phyloP scores from a whole-genome alignment of 352 stramenopile species.

The Phytopythium litorale region DNA sequence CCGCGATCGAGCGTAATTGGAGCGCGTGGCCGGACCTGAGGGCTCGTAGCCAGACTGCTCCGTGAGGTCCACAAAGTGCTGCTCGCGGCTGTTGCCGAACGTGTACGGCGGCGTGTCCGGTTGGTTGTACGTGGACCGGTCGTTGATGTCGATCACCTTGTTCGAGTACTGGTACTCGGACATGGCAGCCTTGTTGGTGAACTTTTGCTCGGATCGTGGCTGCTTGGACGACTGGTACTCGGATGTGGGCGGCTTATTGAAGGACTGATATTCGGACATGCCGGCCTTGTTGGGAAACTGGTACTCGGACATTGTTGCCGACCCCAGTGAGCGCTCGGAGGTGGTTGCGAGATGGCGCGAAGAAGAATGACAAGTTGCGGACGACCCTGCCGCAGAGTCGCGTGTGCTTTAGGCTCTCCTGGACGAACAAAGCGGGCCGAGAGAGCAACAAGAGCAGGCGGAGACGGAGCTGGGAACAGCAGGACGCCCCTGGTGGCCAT shows the following conservation, averaged over 20 bases:
- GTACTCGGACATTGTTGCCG: background rate
- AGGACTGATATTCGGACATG: constrained; percentile 7
- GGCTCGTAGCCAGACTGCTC: constrained; percentile 8
- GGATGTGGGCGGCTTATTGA: background rate
- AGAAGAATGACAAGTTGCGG: background rate
- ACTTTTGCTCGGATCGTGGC: background rate
- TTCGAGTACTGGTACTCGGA: constrained; percentile 7
- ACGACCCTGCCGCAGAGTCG: background rate
- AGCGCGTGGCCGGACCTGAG: constrained; percentile 9
- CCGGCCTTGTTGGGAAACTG: background rate
- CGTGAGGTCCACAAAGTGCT: constrained; percentile 8
- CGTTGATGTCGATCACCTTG: constrained; percentile 10
- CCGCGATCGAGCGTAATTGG: constrained; percentile 10
- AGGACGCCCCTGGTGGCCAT: background rate
- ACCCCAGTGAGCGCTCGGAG: background rate
- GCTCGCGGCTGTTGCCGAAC: constrained; percentile 7
- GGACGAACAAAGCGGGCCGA: background rate
- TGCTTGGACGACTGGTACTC: constrained; percentile 2
- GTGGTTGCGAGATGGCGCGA: background rate
- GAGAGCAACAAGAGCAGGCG: background rate
- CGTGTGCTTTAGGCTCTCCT: background rate
- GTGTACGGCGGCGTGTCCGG: constrained; percentile 7
- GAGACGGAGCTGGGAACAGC: background rate
- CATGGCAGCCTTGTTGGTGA: background rate
- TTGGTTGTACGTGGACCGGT: constrained; percentile 7